Evolutionary conservation across 768 basidiomycete species (phyloP).

Genomic region (Kwoniella pini): DNA sequence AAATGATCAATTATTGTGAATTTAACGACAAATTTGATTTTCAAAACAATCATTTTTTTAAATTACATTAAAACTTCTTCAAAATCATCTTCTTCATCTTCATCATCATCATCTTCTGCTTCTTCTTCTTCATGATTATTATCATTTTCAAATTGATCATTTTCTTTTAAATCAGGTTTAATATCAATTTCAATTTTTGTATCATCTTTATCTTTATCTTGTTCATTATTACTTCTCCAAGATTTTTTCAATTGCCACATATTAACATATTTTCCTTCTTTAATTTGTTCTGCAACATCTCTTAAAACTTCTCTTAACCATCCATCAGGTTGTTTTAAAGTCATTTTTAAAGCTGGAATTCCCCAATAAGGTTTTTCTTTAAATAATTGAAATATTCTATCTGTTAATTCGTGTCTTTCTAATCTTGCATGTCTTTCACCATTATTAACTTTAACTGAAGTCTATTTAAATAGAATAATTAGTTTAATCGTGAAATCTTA

Average conservation of each 20-base stretch:
- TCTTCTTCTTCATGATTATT: background rate
- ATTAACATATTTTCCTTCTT: constrained; percentile 36
- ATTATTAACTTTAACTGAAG: constrained; percentile 16
- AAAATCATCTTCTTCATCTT: constrained; percentile 16
- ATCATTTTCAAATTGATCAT: background rate
- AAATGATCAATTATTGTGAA: background rate
- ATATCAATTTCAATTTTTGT: background rate
- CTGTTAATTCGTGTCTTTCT: constrained; percentile 81
- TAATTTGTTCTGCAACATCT: constrained; percentile 39
- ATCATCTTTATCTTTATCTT: background rate
- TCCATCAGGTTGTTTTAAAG: constrained; percentile 39
- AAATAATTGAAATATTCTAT: constrained; percentile 77
- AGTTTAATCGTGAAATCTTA: background rate
- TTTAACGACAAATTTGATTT: background rate
- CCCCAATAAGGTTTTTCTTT: constrained; percentile 75
- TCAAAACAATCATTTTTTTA: background rate
- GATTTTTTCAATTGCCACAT: constrained; percentile 38
- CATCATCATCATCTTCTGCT: constrained; percentile 4
- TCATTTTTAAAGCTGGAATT: constrained; percentile 31
- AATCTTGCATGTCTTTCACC: constrained; percentile 86
- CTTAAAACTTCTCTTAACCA: constrained; percentile 41
- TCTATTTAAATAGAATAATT: background rate
- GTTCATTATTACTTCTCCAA: constrained; percentile 17
- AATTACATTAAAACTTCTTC: constrained; percentile 8
- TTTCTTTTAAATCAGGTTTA: background rate